Base-by-base conservation (phyloP, 352 stramenopile genomes). In the Globisporangium carolinianum region DNA sequence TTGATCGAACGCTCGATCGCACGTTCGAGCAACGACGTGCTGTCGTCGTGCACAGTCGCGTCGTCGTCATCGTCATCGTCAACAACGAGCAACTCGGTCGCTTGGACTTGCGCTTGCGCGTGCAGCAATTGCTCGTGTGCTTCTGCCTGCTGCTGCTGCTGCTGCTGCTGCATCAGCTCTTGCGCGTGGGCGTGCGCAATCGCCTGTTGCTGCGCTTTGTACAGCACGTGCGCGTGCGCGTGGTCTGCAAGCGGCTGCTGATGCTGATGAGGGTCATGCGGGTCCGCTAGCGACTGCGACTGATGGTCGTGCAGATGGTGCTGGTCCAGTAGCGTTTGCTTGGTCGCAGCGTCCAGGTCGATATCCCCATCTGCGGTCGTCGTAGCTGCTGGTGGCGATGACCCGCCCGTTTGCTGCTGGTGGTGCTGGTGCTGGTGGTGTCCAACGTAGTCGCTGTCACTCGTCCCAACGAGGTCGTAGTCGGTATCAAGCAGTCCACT, bases 1-100 rank as follows among this genome's bases (percentile, higher is more conserved):
- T 58, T 60, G 24, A 89, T 85, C 4, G 69, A 66, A 35, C 62
- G 69, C 39, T 86, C 77, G 24, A 89, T 89, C 4, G 73, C 52
- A 15, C 71, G 62, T 51, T 79, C 77, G 12, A 90, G 53, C 14
- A 90, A 52, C 36, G 67, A 45, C 24, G 84, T 77, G 51, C 72
- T 83, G 24, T 24, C 24, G 42, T 85, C 77, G 54, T 87, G 75
- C 0, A 66, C 73, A 38, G 53, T 67, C 3, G 57, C 43, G 1
- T 66, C 55, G 35, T 63, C 78, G 5, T 87, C 36, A 15, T 86
- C 80, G 53, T 86, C 76, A 3, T 62, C 63, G 41, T 24, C 24
- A 24, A 24, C 24, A 24, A 24, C 24, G 24, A 24, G 24, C 24
- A 24, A 24, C 24, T 24, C 24, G 24, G 24, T 24, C 24, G 9